Evolutionary conservation across 164 flowering plant genomes (phyloP), one percentile per base, ranked within the genome.

Genomic region (Nelumbo lutea): DNA sequence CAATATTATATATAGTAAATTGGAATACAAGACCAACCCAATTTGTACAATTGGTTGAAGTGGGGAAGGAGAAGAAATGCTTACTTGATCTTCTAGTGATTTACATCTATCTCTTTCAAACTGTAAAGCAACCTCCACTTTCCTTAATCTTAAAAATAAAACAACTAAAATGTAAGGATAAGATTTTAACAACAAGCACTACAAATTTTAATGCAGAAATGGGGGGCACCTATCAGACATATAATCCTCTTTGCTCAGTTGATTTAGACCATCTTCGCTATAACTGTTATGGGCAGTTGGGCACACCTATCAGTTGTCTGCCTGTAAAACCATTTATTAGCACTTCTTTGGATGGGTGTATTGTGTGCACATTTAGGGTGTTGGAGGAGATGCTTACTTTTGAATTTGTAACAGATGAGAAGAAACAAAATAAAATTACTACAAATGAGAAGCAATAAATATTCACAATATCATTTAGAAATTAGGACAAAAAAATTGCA

Each of bases 31-130:
- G n/a, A n/a, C n/a, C n/a, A n/a, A n/a, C n/a, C n/a, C n/a, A n/a
- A n/a, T n/a, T n/a, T n/a, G n/a, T n/a, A n/a, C n/a, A n/a, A n/a
- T n/a, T n/a, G n/a, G n/a, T n/a, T n/a, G n/a, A n/a, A n/a, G n/a
- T n/a, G n/a, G n/a, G n/a, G n/a, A n/a, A n/a, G n/a, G n/a, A n/a
- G n/a, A n/a, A n/a, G n/a, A n/a, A n/a, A 52, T 15, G 62, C 72
- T 74, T 66, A 88, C 96, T 86, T 80, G 75, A 57, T 73, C 69
- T 77, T 86, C 88, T 40, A 89, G 82, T 39, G 68, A 72, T 68
- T 69, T 77, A 71, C 80, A 76, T 66, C 60, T 83, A 1, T 85
- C 93, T 69, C 67, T 84, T 75, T 87, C 88, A 41, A 10, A 58
- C 63, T 80, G 77, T 61, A 86, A 68, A 41, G 85, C 90, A 27